Conservation (phyloP, 2,329 filamentous ascomycete genomes). For the Fusarium sp. region DNA sequence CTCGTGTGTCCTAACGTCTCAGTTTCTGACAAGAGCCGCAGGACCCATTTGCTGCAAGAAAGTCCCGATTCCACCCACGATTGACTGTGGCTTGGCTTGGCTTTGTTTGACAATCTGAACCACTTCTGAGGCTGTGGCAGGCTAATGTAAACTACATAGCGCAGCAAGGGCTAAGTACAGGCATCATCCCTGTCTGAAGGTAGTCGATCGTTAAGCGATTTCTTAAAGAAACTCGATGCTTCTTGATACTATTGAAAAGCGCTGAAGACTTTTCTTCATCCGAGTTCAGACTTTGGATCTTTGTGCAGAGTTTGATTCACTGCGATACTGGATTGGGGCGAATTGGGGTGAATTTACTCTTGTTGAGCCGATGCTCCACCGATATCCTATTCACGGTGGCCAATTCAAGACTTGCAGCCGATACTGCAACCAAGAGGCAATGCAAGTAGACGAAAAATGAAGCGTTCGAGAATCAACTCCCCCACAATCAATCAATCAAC, state of each 20-base stretch:
- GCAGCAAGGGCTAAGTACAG: conserved; percentile 8
- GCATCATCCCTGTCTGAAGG: conserved; percentile 25
- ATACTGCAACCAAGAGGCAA: conserved; percentile 8
- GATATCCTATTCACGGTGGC: conserved; percentile 36
- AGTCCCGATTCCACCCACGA: neutral
- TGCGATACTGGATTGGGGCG: neutral
- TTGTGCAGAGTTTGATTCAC: neutral
- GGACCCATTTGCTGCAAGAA: conserved; percentile 7
- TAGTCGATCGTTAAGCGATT: conserved; percentile 18
- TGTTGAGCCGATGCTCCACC: conserved; percentile 13
- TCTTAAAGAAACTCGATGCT: conserved; percentile 11
- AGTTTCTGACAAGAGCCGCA: conserved; percentile 14
- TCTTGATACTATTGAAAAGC: neutral
- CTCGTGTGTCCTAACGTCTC: conserved; percentile 12
- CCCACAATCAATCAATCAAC: neutral
- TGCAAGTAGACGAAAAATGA: conserved; percentile 20
- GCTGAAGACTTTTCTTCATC: neutral
- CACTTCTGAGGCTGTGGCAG: conserved; percentile 22
- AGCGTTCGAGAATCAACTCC: conserved; percentile 21
- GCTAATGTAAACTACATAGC: conserved; percentile 7
- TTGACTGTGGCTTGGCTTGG: conserved; percentile 21
- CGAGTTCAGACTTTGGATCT: neutral
- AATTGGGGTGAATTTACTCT: neutral
- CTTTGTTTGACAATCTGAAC: conserved; percentile 18
- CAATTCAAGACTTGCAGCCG: conserved; percentile 25